phyloP scores from a whole-genome alignment of 805 yeast species.

The Wickerhamiella qilinensis region DNA sequence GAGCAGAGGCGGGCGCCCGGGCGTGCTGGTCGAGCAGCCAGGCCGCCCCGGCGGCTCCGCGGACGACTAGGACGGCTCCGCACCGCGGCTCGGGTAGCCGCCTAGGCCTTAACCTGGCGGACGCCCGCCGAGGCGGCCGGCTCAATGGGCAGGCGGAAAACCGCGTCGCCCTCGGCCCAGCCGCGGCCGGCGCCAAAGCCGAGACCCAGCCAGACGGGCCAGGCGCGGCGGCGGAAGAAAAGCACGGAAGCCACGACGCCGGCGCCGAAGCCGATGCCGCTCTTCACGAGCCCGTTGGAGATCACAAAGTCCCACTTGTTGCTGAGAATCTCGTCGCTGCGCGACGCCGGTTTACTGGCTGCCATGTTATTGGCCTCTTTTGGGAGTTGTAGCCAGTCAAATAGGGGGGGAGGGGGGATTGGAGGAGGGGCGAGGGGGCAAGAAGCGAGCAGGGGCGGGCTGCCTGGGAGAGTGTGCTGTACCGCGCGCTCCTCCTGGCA shows the following conservation, averaged over 20 bases:
- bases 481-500: not conserved
- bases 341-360: slow-evolving; percentile 1
- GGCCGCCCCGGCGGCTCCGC: too few species aligned
- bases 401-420: not conserved
- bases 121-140: slow-evolving; percentile 17
- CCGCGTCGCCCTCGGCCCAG: slow-evolving; percentile 95
- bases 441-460: too few species aligned
- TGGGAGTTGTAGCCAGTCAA: not conserved
- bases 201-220: slow-evolving; percentile 95
- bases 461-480: too few species aligned
- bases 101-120: slow-evolving; percentile 16
- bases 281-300: slow-evolving; percentile 84
- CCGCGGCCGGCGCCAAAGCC: slow-evolving; percentile 98
- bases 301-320: slow-evolving; percentile 82
- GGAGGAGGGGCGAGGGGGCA: too few species aligned
- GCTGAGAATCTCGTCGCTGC: slow-evolving; percentile 17
- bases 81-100: too few species aligned
- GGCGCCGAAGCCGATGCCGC: slow-evolving; percentile 91
- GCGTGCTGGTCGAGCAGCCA: too few species aligned
- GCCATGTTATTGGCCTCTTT: slow-evolving; percentile 1
- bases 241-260: slow-evolving; percentile 89
- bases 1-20: too few species aligned
- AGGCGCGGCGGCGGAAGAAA: slow-evolving; percentile 81
- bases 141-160: slow-evolving; percentile 41
- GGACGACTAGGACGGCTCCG: too few species aligned